phyloP scores from a whole-genome alignment of 371 early-diverging fungal genomes.

The Dinochytrium kinnereticum region DNA sequence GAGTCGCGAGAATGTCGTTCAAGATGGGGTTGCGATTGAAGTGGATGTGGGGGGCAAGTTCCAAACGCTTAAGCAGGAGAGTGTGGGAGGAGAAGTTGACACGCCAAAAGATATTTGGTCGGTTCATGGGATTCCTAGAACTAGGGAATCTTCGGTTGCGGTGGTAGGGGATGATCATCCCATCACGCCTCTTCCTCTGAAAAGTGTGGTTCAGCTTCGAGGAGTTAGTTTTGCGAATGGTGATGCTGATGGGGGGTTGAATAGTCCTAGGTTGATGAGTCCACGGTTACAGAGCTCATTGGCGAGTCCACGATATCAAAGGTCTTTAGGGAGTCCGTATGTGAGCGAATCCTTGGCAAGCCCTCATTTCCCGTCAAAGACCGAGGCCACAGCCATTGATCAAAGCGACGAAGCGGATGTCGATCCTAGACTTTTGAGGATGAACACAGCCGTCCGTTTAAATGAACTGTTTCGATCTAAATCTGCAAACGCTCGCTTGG shows the following conservation, averaged over 20 bases:
- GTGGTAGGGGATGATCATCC: neutral
- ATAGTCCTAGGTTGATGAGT: neutral
- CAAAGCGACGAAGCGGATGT: neutral
- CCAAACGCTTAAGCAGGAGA: too few relatives aligned
- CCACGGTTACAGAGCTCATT: too few relatives aligned
- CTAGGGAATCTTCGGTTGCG: neutral
- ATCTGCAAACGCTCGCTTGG: constrained; percentile 24
- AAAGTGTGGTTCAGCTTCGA: neutral
- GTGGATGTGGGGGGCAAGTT: neutral
- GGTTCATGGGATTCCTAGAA: constrained; percentile 17
- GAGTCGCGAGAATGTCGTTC: neutral
- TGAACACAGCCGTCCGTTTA: constrained; percentile 31
- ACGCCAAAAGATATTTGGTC: constrained; percentile 11
- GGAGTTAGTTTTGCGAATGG: too few relatives aligned
- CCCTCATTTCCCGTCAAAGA: neutral
- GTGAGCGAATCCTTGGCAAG: neutral
- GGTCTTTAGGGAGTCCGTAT: neutral
- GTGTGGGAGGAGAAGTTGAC: neutral
- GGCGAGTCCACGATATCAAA: neutral
- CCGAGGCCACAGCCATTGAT: neutral
- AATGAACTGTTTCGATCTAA: constrained; percentile 34
- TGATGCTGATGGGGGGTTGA: neutral
- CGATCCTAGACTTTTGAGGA: neutral
- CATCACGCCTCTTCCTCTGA: neutral
- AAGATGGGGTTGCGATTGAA: neutral